Percentiles rank a stretch among this genome's conserved stretches.
phyloP scores from a whole-genome alignment of 805 yeast genomes.

The Teunomyces barrocoloradensis region DNA sequence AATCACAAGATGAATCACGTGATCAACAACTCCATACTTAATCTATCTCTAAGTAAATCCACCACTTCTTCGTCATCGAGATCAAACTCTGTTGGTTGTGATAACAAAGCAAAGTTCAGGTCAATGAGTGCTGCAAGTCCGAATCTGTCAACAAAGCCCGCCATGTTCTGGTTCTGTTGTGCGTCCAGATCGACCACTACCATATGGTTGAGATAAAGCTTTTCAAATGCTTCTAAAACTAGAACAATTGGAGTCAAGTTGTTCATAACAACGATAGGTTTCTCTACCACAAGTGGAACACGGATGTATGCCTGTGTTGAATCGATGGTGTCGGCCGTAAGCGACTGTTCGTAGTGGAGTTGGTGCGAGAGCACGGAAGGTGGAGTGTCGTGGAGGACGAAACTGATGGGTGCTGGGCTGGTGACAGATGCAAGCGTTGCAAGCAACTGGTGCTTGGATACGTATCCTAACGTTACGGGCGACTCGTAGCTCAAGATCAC shows the following conservation, averaged over 20 bases:
- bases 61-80: constrained; percentile 13
- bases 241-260: constrained; percentile 30
- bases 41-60: constrained; percentile 15
- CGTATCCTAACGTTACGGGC: constrained; percentile 34
- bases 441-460: constrained; percentile 27
- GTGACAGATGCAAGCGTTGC: constrained; percentile 6
- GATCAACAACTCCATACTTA: constrained; percentile 30
- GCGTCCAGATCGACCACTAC: constrained; percentile 21
- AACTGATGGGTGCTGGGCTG: constrained; percentile 13
- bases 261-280: constrained; percentile 25
- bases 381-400: constrained; percentile 20
- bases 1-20: constrained; percentile 11
- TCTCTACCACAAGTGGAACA: constrained; percentile 19
- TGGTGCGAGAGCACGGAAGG: constrained; percentile 21
- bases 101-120: constrained; percentile 21
- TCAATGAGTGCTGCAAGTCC: constrained; percentile 30
- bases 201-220: constrained; percentile 35
- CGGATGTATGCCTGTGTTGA: constrained; percentile 11
- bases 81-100: constrained; percentile 21
- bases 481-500: constrained; percentile 22
- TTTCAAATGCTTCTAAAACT: constrained; percentile 37
- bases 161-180: constrained; percentile 15
- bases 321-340: constrained; percentile 8
- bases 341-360: constrained; percentile 19
- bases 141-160: constrained; percentile 41